Evolutionary conservation across 768 basidiomycete species (phyloP).

Genomic region (Hortiboletus campestris): DNA sequence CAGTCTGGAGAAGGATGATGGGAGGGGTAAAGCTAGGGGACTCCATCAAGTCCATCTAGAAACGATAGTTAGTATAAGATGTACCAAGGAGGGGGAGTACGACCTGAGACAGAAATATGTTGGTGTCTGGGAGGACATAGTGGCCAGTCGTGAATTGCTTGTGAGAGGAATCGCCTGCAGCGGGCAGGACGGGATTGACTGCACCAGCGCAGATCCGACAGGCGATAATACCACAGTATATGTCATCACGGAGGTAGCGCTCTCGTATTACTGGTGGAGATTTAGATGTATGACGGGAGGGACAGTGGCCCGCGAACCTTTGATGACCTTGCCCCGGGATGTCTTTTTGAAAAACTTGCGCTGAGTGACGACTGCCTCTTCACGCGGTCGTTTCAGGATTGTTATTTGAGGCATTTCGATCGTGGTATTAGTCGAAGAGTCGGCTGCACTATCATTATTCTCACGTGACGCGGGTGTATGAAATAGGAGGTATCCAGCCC

Average conservation of each 20-base stretch:
- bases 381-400: slow-evolving; percentile 66
- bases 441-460: too few relatives aligned
- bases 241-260: slow-evolving; percentile 89
- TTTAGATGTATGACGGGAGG: not conserved
- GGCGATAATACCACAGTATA: slow-evolving; percentile 76
- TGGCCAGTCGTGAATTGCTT: slow-evolving; percentile 62
- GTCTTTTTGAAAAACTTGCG: slow-evolving; percentile 98
- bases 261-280: slow-evolving; percentile 74
- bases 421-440: not conserved
- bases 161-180: slow-evolving; percentile 57
- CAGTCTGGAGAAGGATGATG: slow-evolving; percentile 90
- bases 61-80: slow-evolving; percentile 1
- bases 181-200: slow-evolving; percentile 51
- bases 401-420: slow-evolving; percentile 55
- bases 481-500: not conserved
- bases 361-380: slow-evolving; percentile 74
- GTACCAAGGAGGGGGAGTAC: not conserved
- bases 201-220: slow-evolving; percentile 60
- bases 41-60: slow-evolving; percentile 91
- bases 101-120: slow-evolving; percentile 87
- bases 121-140: slow-evolving; percentile 90
- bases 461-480: slow-evolving; percentile 1
- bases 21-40: slow-evolving; percentile 72
- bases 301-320: slow-evolving; percentile 50
- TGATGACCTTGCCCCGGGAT: slow-evolving; percentile 87